Evolutionary conservation across 2,329 filamentous ascomycete genomes (phyloP).

Genomic region (Teratosphaeria epicoccoides): DNA sequence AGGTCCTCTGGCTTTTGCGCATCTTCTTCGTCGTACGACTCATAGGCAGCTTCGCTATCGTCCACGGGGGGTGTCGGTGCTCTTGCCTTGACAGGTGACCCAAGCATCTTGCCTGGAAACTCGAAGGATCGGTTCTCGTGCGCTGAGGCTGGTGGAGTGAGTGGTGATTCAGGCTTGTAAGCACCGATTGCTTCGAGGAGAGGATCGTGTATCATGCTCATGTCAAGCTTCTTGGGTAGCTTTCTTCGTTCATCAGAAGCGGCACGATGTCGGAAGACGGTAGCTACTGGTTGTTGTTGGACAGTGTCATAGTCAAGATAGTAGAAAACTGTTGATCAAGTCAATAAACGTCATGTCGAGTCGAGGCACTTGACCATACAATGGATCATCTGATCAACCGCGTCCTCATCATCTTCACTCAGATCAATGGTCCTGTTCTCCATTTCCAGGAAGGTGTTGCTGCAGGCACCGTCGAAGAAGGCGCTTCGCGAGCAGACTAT

Average conservation of each 20-base stretch:
- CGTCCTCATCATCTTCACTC: slow-evolving; percentile 29
- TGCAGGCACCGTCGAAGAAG: slow-evolving; percentile 34
- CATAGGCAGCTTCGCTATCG: slow-evolving; percentile 27
- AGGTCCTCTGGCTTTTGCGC: slow-evolving; percentile 28
- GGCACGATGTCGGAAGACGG: slow-evolving; percentile 25
- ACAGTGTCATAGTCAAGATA: slow-evolving; percentile 28
- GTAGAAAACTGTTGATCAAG: slow-evolving; percentile 24
- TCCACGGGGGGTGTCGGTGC: slow-evolving; percentile 16
- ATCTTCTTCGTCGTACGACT: slow-evolving; percentile 24
- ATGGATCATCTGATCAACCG: slow-evolving; percentile 31
- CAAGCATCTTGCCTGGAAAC: slow-evolving; percentile 11
- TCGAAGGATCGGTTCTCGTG: slow-evolving; percentile 8
- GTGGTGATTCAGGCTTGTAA: slow-evolving; percentile 12
- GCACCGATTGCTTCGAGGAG: slow-evolving; percentile 25
- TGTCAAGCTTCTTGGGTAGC: slow-evolving; percentile 23
- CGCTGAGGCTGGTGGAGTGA: slow-evolving; percentile 11
- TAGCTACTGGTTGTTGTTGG: slow-evolving; percentile 16
- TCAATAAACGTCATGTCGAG: neutral
- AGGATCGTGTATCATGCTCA: slow-evolving; percentile 26
- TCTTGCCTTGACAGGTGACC: slow-evolving; percentile 10
- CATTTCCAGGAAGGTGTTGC: slow-evolving; percentile 25
- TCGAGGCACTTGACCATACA: slow-evolving; percentile 18
- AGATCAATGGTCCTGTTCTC: slow-evolving; percentile 27
- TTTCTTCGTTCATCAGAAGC: slow-evolving; percentile 17
- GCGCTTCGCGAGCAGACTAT: slow-evolving; percentile 39